These are phyloP conservation scores for Penicillium sp. DNA, from an alignment of 2,329 filamentous ascomycete genomes.

Conservation along the genomic window DNA sequence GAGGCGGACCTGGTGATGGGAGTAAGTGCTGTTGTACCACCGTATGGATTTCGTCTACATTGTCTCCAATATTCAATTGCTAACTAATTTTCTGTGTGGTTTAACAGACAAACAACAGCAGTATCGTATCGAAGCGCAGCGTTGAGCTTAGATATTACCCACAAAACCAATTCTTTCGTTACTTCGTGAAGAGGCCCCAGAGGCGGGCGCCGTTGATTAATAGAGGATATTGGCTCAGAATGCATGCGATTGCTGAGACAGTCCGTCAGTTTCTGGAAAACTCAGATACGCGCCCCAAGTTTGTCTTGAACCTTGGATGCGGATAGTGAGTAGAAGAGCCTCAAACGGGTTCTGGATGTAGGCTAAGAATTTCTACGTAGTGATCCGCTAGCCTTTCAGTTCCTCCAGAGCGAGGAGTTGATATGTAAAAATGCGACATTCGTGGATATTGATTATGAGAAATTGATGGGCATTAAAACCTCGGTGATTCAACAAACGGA, in stretches of 20 bases:
- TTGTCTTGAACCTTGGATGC: slow-evolving; percentile 81
- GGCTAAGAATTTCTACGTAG: slow-evolving; percentile 46
- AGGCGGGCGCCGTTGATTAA: slow-evolving; percentile 85
- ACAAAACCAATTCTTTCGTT: slow-evolving; percentile 78
- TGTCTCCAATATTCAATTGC: not conserved
- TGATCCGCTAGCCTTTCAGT: slow-evolving; percentile 83
- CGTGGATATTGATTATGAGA: slow-evolving; percentile 81
- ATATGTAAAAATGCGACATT: slow-evolving; percentile 61
- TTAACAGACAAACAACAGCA: slow-evolving; percentile 78
- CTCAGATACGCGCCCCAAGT: slow-evolving; percentile 56
- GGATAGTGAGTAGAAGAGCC: slow-evolving; percentile 67
- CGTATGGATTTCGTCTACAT: slow-evolving; percentile 2
- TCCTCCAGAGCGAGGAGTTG: slow-evolving; percentile 62
- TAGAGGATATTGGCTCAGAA: slow-evolving; percentile 79
- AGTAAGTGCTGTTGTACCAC: slow-evolving; percentile 33
- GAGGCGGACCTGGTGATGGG: slow-evolving; percentile 54
- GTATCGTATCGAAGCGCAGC: slow-evolving; percentile 86
- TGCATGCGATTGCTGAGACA: slow-evolving; percentile 73
- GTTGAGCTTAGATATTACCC: slow-evolving; percentile 86
- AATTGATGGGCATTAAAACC: slow-evolving; percentile 72
- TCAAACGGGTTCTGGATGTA: slow-evolving; percentile 14
- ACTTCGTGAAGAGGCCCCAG: slow-evolving; percentile 81
- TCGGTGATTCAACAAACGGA: slow-evolving; percentile 61
- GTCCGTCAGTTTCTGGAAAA: slow-evolving; percentile 69
- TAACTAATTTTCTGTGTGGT: not conserved